A percentile compares a stretch with the other conserved stretches of the same genome.
These are phyloP conservation scores for Mariannaea elegans DNA, from an alignment of 2,329 filamentous ascomycete species.

Conservation along the genomic window DNA sequence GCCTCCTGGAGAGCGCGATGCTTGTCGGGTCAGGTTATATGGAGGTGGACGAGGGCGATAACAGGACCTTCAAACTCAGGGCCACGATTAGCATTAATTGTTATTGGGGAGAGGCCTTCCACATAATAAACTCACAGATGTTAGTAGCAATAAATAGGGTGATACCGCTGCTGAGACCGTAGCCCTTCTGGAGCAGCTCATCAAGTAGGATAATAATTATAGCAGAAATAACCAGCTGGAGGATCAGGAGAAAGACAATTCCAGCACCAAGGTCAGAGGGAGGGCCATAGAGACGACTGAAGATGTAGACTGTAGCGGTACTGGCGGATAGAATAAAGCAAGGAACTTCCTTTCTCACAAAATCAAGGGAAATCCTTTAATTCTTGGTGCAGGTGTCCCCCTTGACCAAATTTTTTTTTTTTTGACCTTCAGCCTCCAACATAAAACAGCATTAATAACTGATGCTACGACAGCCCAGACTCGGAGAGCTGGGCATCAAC, in stretches of 20 bases:
- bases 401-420: too few species aligned
- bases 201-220: conserved; percentile 99
- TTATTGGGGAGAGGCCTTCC: conserved; percentile 99
- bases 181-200: conserved; percentile 99
- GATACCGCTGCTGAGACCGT: conserved; percentile 97
- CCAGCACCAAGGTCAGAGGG: conserved; percentile 96
- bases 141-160: conserved; percentile 99
- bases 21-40: conserved; percentile 99
- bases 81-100: conserved; percentile 98
- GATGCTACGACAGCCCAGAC: too few species aligned
- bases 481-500: too few species aligned
- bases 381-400: too few species aligned
- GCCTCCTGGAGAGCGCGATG: conserved; percentile 97
- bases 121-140: conserved; percentile 99
- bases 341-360: too few species aligned
- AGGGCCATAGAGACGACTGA: conserved; percentile 96
- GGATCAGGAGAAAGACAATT: conserved; percentile 97
- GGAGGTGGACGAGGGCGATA: conserved; percentile 95
- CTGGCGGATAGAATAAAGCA: conserved; percentile 98
- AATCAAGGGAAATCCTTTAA: too few species aligned
- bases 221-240: conserved; percentile 96
- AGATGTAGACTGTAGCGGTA: conserved; percentile 97
- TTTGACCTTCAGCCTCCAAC: too few species aligned
- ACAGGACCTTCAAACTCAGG: conserved; percentile 99
- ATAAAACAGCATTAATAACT: too few species aligned